Evolutionary conservation across 345 rosid genomes (phyloP), one percentile per base, ranked within the genome.

Genomic region (Pelargonium nanum): DNA sequence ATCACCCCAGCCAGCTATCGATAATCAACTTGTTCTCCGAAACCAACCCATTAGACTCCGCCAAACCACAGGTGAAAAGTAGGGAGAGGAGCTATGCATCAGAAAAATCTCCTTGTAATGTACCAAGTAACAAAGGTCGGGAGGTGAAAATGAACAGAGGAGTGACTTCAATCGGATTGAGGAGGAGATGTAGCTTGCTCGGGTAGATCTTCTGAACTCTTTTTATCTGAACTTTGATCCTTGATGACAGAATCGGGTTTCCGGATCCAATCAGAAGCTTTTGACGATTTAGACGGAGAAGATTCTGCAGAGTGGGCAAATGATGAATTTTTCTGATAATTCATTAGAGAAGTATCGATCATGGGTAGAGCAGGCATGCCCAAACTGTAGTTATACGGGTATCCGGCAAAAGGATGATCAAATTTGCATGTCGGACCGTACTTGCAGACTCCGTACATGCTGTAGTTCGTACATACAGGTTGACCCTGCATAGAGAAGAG

Each of bases 381-480:
- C 73, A 72, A 53, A 48, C 74, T 45, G 45, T 76, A 79, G 72
- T 69, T 60, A 53, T 58, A 74, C 23, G 87, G 65, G 63, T 80
- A 83, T 64, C 74, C 71, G 62, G 75, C 53, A 71, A 71, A 73
- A 26, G 88, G 80, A 69, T 88, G 96, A 71, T 88, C 96, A 51
- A 72, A 85, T 80, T 74, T 80, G 78, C 95, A 88, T 59, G 65
- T 81, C 61, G 84, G 83, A 23, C 95, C 95, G 30, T 58, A 83
- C 72, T 85, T 83, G 78, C 95, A 88, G 48, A 83, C 58, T 34
- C 95, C 95, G 21, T 80, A 74, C 67, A 71, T 79, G 56, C 57
- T 78, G 75, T 83, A 85, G 77, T 75, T 77, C 19, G 82, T 69
- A 77, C 96, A 88, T 32, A 77, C 59, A 57, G 88, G 75, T 65